phyloP scores from a whole-genome alignment of 208 protist species.

The Acanthamoeba rhysodes region DNA sequence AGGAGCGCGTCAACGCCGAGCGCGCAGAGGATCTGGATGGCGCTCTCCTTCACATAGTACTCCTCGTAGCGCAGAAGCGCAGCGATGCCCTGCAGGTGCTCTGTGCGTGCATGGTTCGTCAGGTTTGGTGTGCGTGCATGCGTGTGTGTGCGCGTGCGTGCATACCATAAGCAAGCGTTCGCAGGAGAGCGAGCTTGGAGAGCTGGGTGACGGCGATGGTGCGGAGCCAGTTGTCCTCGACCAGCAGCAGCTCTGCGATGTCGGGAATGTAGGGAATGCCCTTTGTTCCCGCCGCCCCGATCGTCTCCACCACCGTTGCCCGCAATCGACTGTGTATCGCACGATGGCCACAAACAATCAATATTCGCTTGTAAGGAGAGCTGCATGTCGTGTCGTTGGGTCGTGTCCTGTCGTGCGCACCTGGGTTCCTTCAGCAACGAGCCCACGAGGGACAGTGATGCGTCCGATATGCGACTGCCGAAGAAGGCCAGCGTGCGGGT shows the following conservation, averaged over 20 bases:
- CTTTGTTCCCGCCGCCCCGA: neutral
- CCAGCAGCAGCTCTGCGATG: neutral
- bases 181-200: constrained; percentile 14
- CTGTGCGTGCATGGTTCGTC: neutral
- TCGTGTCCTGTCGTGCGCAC: neutral
- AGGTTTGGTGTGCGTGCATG: no score
- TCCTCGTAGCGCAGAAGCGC: constrained; percentile 15
- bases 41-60: constrained; percentile 34
- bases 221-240: constrained; percentile 27
- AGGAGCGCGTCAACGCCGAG: constrained; percentile 4
- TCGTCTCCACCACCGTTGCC: neutral
- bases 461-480: neutral
- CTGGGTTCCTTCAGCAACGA: neutral
- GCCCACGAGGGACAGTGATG: neutral
- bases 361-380: neutral
- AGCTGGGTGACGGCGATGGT: constrained; percentile 38
- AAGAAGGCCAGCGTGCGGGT: constrained; percentile 12
- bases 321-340: neutral
- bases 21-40: constrained; percentile 41
- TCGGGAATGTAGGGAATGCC: neutral
- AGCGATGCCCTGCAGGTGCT: constrained; percentile 10
- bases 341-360: neutral
- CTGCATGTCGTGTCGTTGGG: no score
- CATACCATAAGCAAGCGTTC: neutral
- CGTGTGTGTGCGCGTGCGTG: no score